Percentiles rank a stretch among this genome's conserved stretches.
These are phyloP conservation scores for Ceriops decandra DNA, from an alignment of 345 rosid genomes.

Conservation along the genomic window DNA sequence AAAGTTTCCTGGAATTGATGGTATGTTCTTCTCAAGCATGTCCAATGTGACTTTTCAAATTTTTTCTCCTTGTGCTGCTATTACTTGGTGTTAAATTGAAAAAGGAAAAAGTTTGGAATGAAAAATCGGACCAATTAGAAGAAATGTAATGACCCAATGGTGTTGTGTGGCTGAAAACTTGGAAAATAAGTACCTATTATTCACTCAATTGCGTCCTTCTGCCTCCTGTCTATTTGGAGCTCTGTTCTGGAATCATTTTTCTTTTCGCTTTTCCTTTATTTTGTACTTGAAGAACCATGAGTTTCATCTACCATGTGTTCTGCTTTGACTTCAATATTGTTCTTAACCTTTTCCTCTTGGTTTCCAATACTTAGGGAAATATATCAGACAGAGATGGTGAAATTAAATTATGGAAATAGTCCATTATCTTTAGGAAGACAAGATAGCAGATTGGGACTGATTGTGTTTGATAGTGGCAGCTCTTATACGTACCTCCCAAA, in stretches of 20 bases:
- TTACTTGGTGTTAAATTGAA: neutral
- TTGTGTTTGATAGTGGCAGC: slow-evolving; percentile 82
- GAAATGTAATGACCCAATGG: neutral
- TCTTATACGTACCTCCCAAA: slow-evolving; percentile 84
- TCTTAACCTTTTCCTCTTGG: neutral
- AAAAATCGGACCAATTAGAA: neutral
- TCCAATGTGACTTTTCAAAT: neutral
- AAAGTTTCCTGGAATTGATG: no score
- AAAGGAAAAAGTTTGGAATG: no score
- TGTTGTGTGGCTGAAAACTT: neutral
- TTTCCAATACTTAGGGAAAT: slow-evolving; percentile 41
- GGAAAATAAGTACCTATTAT: neutral
- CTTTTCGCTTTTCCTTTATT: neutral
- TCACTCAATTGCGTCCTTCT: neutral
- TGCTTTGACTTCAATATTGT: slow-evolving; percentile 17
- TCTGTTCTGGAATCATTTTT: neutral
- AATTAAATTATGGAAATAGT: slow-evolving; percentile 59
- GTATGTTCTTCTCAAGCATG: neutral
- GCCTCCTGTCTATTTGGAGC: neutral
- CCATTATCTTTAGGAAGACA: slow-evolving; percentile 47
- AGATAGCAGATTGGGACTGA: slow-evolving; percentile 36
- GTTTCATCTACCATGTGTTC: neutral
- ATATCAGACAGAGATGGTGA: slow-evolving; percentile 51
- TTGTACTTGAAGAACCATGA: neutral
- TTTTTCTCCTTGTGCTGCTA: neutral